These are phyloP conservation scores for Claviceps sp. DNA, from an alignment of 2,329 filamentous ascomycete species.

Conservation along the genomic window DNA sequence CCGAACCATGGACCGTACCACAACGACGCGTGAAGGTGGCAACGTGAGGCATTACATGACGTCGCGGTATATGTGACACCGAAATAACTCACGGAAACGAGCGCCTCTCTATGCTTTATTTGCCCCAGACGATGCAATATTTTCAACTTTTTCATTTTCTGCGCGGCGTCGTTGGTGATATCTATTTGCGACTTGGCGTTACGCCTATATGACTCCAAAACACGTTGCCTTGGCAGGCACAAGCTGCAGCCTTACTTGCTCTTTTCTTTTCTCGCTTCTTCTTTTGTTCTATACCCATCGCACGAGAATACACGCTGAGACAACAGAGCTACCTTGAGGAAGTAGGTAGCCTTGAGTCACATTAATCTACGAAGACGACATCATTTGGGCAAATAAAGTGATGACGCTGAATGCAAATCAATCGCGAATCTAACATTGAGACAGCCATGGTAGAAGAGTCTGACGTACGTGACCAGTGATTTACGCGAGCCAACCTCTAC, in stretches of 20 bases:
- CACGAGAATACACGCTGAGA: neutral
- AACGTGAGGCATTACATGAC: constrained; percentile 1
- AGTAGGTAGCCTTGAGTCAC: neutral
- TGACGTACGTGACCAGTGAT: too few species aligned
- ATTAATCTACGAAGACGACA: neutral
- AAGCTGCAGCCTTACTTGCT: neutral
- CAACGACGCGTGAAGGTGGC: constrained; percentile 29
- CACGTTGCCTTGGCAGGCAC: neutral
- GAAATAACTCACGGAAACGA: neutral
- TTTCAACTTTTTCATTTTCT: constrained; percentile 1
- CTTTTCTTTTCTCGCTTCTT: neutral
- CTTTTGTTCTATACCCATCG: neutral
- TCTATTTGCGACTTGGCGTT: neutral
- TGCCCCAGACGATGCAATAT: neutral
- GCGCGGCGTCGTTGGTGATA: constrained; percentile 4
- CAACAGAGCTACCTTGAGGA: neutral
- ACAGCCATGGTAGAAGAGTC: too few species aligned
- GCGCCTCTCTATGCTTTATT: neutral
- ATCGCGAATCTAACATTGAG: too few species aligned
- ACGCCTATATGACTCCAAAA: neutral
- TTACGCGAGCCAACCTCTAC: too few species aligned
- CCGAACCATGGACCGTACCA: constrained; percentile 57
- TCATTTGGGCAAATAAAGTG: neutral
- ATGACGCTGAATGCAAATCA: too few species aligned
- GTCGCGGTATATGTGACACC: neutral